Conservation (phyloP, 2,329 filamentous ascomycete species). For the Rhexocercosporidium sp. region DNA sequence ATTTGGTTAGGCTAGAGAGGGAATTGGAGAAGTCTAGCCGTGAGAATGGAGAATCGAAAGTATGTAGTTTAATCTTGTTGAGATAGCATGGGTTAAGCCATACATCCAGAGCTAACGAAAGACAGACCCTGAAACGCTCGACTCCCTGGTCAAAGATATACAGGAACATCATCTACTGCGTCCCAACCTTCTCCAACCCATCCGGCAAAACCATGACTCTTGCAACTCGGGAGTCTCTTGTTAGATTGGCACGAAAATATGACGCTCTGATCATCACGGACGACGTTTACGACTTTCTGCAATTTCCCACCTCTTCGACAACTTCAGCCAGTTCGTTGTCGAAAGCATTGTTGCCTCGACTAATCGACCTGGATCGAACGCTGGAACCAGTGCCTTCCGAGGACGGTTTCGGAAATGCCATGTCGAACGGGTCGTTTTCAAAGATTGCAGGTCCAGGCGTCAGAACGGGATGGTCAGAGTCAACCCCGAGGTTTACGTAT, state of each 20-base stretch:
- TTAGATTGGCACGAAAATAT: constrained; percentile 76
- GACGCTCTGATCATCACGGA: constrained; percentile 86
- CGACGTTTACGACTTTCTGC: constrained; percentile 93
- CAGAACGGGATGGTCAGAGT: constrained; percentile 88
- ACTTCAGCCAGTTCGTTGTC: constrained; percentile 16
- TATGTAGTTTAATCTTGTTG: constrained; percentile 17
- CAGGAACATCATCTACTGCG: constrained; percentile 84
- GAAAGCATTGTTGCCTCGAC: constrained; percentile 61
- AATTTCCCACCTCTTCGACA: constrained; percentile 64
- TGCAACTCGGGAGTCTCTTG: constrained; percentile 67
- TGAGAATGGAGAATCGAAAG: constrained; percentile 17
- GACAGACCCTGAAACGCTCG: constrained; percentile 28
- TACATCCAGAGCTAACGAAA: constrained; percentile 3
- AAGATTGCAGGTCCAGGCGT: constrained; percentile 85
- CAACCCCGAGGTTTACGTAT: constrained; percentile 61
- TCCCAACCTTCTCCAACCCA: constrained; percentile 89
- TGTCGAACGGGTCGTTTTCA: constrained; percentile 89
- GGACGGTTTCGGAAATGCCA: constrained; percentile 74
- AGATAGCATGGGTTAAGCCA: background rate
- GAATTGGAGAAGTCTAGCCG: constrained; percentile 20
- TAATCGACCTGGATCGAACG: constrained; percentile 78
- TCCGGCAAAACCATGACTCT: constrained; percentile 83
- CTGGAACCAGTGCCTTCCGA: constrained; percentile 62
- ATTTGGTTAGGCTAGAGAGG: constrained; percentile 64
- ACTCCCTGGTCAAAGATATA: constrained; percentile 77